Evolutionary conservation across 208 protist genomes (phyloP).

Genomic region (Herpetomonas muscarum): DNA sequence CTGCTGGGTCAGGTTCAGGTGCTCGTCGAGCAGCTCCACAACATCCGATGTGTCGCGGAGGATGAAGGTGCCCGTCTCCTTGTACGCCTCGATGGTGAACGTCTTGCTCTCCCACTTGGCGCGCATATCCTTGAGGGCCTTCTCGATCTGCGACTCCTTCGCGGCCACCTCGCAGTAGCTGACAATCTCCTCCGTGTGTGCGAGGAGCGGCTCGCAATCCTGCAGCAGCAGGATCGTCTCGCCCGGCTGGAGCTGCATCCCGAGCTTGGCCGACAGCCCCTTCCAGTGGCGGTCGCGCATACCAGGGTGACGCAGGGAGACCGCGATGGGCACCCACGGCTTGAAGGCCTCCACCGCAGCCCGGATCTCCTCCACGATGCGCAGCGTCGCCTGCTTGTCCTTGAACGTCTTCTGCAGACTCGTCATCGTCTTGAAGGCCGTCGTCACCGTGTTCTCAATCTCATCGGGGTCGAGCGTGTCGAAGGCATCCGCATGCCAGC

Average conservation of each 20-base stretch:
- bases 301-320: slow-evolving; percentile 93
- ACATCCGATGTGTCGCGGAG: slow-evolving; percentile 91
- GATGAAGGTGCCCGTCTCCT: slow-evolving; percentile 93
- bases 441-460: slow-evolving; percentile 87
- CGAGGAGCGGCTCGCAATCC: slow-evolving; percentile 82
- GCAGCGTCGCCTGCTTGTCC: slow-evolving; percentile 85
- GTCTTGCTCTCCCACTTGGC: slow-evolving; percentile 90
- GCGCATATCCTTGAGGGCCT: slow-evolving; percentile 94
- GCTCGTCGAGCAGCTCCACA: slow-evolving; percentile 94
- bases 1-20: slow-evolving; percentile 95
- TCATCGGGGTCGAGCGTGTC: slow-evolving; percentile 91
- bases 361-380: slow-evolving; percentile 89
- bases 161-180: slow-evolving; percentile 94
- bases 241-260: slow-evolving; percentile 83
- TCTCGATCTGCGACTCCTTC: slow-evolving; percentile 97
- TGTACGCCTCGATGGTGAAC: slow-evolving; percentile 93
- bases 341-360: slow-evolving; percentile 92
- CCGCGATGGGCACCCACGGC: slow-evolving; percentile 93
- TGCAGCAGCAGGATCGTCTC: slow-evolving; percentile 84
- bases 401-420: slow-evolving; percentile 91
- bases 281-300: slow-evolving; percentile 97
- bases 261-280: slow-evolving; percentile 84
- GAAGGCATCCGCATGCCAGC: slow-evolving; percentile 94
- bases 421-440: slow-evolving; percentile 88
- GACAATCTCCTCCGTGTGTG: slow-evolving; percentile 84